Base-by-base conservation (phyloP, 352 stramenopile species). In the Bremia lactucae region DNA sequence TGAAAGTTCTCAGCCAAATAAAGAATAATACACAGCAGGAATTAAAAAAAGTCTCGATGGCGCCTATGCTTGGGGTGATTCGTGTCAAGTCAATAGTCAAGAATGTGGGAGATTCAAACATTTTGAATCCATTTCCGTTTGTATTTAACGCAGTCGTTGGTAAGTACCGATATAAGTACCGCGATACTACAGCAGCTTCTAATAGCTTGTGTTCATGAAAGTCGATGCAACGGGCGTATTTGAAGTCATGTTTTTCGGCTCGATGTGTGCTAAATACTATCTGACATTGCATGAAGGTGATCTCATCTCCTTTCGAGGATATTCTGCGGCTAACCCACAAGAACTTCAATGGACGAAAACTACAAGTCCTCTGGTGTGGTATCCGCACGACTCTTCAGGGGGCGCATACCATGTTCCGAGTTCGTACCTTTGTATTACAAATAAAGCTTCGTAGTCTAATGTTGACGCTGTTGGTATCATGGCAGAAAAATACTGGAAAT, bases 181-280 rank as follows among this genome's bases (percentile, higher is more conserved):
- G n/a, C n/a, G n/a, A n/a, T n/a, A n/a, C n/a, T 48, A n/a, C 34
- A 39, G 23, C 19, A 35, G 25, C 7, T 15, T 5, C 6, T 50
- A n/a, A 16, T 31, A 18, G 42, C 16, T 31, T 36, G 28, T 31
- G 34, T 16, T 11, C 6, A 26, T 0, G 3, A 26, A 34, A 87
- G 74, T 65, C 13, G 74, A 87, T 43, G n/a, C 37, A 5, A 46
- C 49, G 1, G 54, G 51, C 0, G 62, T 55, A 0, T 52, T 77
- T 6, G 74, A 84, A 43, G 43, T 84, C 10, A 59, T 71, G n/a
- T 87, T 87, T 39, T 79, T 78, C 13, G 74, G 74, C 0, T 69
- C 71, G 2, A 76, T 75, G 65, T 81, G 68, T 9, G 72, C 70
- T 1, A 72, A 65, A 28, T 72, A 75, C 47, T 83, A 70, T 45